Evolutionary conservation across 2,329 filamentous ascomycete genomes (phyloP).

Genomic region (Helotiales sp.): DNA sequence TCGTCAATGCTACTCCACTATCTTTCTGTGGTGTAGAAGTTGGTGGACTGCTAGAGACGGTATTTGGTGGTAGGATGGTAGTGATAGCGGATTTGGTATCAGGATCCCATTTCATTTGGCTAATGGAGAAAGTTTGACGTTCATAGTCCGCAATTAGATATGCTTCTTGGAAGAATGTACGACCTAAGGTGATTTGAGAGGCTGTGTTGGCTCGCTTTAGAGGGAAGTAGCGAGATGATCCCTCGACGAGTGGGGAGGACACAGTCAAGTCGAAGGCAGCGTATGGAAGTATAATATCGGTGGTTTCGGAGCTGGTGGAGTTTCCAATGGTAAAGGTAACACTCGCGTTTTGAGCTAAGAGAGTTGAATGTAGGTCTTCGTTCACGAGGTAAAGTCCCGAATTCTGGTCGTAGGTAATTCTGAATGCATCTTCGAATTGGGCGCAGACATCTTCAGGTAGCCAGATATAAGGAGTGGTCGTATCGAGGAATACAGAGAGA

Average conservation of each 20-base stretch:
- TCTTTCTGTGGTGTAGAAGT: neutral
- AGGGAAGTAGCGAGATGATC: conserved; percentile 39
- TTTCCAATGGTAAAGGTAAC: conserved; percentile 39
- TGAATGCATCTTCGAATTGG: conserved; percentile 38
- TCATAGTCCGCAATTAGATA: conserved; percentile 41
- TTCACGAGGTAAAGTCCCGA: conserved; percentile 39
- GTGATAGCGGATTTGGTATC: conserved; percentile 18
- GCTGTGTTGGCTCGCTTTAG: conserved; percentile 37
- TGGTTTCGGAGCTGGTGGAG: conserved; percentile 27
- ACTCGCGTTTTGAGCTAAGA: conserved; percentile 33
- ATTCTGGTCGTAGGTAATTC: conserved; percentile 37
- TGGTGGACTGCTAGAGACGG: neutral
- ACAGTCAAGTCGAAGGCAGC: conserved; percentile 40
- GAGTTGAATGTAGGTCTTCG: conserved; percentile 25
- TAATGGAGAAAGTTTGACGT: conserved; percentile 41
- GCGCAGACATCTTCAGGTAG: conserved; percentile 39
- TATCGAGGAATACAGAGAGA: conserved; percentile 37
- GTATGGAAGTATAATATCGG: conserved; percentile 40
- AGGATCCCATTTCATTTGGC: conserved; percentile 26
- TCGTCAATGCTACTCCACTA: neutral
- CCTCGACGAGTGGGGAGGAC: conserved; percentile 34
- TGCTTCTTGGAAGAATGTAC: conserved; percentile 43
- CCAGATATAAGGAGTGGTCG: conserved; percentile 41
- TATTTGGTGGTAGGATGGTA: conserved; percentile 18
- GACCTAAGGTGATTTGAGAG: conserved; percentile 39